phyloP scores from a whole-genome alignment of 176 grass and related monocot genomes.

The Poa pratensis region DNA sequence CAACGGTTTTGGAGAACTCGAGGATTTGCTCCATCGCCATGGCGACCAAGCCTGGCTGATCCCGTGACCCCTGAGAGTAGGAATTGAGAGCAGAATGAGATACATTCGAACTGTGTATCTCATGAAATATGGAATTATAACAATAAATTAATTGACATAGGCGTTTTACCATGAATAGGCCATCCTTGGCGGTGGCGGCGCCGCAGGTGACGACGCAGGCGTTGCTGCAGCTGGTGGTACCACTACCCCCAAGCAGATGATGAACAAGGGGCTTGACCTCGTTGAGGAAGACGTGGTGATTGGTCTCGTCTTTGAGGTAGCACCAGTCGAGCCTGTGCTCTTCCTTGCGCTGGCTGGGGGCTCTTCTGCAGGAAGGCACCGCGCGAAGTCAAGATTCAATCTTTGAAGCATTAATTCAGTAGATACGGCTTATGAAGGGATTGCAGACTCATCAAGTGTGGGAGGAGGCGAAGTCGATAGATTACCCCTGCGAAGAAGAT shows the following conservation, averaged over 20 bases:
- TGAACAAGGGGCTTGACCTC: slow-evolving; percentile 41
- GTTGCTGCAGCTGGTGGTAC: neutral
- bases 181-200: neutral
- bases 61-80: slow-evolving; percentile 42
- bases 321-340: slow-evolving; percentile 43
- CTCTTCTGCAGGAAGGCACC: slow-evolving; percentile 1
- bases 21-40: slow-evolving; percentile 54
- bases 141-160: neutral
- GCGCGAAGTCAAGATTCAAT: neutral
- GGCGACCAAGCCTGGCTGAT: slow-evolving; percentile 50
- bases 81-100: neutral
- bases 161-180: slow-evolving; percentile 21
- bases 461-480: neutral
- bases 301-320: slow-evolving; percentile 26
- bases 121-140: neutral
- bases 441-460: neutral
- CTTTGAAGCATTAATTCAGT: neutral
- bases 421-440: too few relatives aligned
- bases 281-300: slow-evolving; percentile 12
- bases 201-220: slow-evolving; percentile 45
- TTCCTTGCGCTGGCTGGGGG: neutral
- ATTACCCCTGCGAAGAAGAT: neutral
- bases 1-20: neutral
- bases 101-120: neutral
- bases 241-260: neutral